A percentile compares a stretch with the other conserved stretches of the same genome.
Conservation (phyloP, 306 rosid species). For the Myrica gale region DNA sequence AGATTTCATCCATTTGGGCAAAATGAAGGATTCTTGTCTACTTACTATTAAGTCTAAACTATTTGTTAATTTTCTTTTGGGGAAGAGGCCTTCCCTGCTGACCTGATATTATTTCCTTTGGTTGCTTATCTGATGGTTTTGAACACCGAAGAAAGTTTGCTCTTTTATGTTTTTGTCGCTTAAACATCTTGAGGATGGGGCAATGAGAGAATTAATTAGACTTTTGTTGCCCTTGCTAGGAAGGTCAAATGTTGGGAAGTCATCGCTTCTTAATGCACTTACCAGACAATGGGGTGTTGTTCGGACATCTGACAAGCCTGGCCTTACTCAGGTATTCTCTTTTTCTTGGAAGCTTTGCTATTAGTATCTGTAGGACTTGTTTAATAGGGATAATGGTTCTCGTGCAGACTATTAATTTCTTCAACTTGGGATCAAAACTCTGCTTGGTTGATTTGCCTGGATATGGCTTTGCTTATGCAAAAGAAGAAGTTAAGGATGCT, state of each 20-base stretch:
- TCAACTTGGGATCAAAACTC: conserved; percentile 68
- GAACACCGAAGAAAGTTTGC: not conserved
- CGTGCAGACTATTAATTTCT: conserved; percentile 84
- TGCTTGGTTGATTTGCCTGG: conserved; percentile 94
- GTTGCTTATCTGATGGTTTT: not conserved
- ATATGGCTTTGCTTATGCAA: conserved; percentile 96
- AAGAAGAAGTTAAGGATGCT: conserved; percentile 91
- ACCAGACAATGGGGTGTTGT: conserved; percentile 97
- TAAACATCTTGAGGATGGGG: conserved; percentile 23
- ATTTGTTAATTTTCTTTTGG: not conserved
- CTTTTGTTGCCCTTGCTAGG: conserved; percentile 48
- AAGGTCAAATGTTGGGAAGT: conserved; percentile 96
- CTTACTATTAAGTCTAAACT: not conserved
- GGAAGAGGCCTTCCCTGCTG: not conserved
- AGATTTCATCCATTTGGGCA: not conserved
- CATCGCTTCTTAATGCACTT: conserved; percentile 88
- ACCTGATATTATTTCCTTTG: not conserved
- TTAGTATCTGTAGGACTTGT: conserved; percentile 11
- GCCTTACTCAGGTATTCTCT: conserved; percentile 75
- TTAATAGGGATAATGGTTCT: conserved; percentile 22
- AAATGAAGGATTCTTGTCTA: not conserved
- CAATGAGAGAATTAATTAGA: conserved; percentile 5
- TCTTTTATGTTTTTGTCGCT: not conserved
- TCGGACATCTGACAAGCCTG: conserved; percentile 88
- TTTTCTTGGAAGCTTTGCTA: conserved; percentile 5